phyloP scores from a whole-genome alignment of 495 filamentous ascomycete species.

The Talaromyces thailandensis region DNA sequence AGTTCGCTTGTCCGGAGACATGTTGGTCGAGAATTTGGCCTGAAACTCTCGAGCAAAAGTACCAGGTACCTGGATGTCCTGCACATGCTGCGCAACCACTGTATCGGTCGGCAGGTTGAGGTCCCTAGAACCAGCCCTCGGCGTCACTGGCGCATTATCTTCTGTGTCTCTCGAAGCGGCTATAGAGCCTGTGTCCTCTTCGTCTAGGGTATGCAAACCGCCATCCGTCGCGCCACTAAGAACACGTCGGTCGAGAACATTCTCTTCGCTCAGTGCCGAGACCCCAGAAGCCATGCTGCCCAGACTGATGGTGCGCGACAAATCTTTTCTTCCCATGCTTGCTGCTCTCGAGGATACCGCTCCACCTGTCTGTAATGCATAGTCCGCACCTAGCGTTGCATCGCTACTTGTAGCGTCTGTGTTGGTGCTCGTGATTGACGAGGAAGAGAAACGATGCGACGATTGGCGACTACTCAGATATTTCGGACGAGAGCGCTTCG shows the following conservation, averaged over 20 bases:
- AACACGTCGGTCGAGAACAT: conserved; percentile 30
- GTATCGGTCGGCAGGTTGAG: conserved; percentile 70
- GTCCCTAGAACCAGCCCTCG: conserved; percentile 37
- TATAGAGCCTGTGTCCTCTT: conserved; percentile 46
- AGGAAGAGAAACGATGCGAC: conserved; percentile 71
- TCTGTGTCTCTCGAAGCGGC: conserved; percentile 35
- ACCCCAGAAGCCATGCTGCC: conserved; percentile 93
- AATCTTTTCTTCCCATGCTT: conserved; percentile 33
- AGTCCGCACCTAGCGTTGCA: conserved; percentile 70
- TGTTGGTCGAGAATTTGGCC: conserved; percentile 45
- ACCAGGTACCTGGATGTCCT: conserved; percentile 82
- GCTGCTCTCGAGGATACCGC: conserved; percentile 48
- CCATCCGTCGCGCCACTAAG: conserved; percentile 35
- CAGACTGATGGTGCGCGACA: conserved; percentile 77
- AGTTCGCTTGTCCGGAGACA: conserved; percentile 45
- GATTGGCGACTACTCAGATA: conserved; percentile 64
- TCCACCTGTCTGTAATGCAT: conserved; percentile 76
- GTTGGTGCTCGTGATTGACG: conserved; percentile 58
- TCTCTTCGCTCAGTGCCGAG: conserved; percentile 62
- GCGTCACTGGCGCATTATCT: conserved; percentile 31
- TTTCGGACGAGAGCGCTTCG: conserved; percentile 50
- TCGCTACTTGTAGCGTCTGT: conserved; percentile 56
- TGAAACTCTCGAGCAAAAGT: conserved; percentile 80
- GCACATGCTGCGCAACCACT: conserved; percentile 75
- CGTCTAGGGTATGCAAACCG: conserved; percentile 50